Conservation (phyloP, 2,329 filamentous ascomycete species). For the Davidsoniella neocaledoniae region DNA sequence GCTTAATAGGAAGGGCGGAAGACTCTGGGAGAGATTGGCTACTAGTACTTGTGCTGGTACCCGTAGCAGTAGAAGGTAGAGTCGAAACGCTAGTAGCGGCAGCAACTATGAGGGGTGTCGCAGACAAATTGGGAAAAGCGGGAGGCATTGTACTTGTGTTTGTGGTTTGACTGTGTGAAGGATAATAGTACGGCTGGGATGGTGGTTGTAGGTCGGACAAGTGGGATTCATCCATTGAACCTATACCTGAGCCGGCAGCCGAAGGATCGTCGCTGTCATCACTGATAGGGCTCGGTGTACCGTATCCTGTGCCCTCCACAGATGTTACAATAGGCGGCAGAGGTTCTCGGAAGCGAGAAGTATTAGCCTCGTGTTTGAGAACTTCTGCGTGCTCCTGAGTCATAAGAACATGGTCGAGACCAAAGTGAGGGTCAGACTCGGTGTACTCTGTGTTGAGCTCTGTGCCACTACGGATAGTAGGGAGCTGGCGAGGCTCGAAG, state of each 20-base stretch:
- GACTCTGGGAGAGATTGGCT: no score
- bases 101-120: no score
- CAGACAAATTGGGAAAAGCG: no score
- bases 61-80: no score
- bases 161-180: no score
- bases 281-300: constrained; percentile 12
- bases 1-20: no score
- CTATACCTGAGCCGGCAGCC: constrained; percentile 2
- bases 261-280: constrained; percentile 22
- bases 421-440: constrained; percentile 17
- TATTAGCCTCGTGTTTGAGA: constrained; percentile 32
- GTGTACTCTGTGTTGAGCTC: constrained; percentile 15
- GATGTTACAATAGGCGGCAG: constrained; percentile 55
- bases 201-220: no score
- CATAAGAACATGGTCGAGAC: constrained; percentile 2
- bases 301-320: constrained; percentile 46
- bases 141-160: no score
- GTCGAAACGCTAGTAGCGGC: no score
- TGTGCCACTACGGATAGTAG: constrained; percentile 13
- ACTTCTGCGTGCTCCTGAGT: constrained; percentile 1
- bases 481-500: constrained; percentile 6
- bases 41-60: no score
- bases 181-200: background rate
- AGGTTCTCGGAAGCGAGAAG: constrained; percentile 43
- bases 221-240: constrained; percentile 6